phyloP scores from a whole-genome alignment of 495 filamentous ascomycete genomes.

The Tuber indicum region DNA sequence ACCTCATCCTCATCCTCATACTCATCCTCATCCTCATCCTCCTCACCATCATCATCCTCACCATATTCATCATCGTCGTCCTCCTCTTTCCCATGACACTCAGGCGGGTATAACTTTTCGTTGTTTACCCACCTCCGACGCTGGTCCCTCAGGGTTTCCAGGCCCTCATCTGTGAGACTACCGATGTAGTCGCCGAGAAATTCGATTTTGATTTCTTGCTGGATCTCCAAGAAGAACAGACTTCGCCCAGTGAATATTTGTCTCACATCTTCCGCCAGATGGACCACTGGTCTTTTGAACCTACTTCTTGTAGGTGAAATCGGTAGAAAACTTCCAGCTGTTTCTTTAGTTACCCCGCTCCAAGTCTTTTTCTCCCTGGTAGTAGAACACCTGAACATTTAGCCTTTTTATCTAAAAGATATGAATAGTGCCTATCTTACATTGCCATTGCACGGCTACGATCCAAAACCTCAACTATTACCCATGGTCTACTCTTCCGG shows the following conservation, averaged over 20 bases:
- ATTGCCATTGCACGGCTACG: constrained; percentile 18
- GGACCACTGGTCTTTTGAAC: constrained; percentile 13
- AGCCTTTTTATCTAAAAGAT: neutral
- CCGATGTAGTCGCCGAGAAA: constrained; percentile 28
- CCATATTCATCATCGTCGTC: constrained; percentile 21
- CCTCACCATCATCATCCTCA: constrained; percentile 4
- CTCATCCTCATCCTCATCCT: constrained; percentile 39
- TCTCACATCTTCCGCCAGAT: constrained; percentile 13
- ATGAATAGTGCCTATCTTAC: neutral
- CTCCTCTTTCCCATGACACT: constrained; percentile 49
- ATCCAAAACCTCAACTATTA: constrained; percentile 17
- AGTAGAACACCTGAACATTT: constrained; percentile 14
- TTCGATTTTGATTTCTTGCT: constrained; percentile 14
- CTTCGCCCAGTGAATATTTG: constrained; percentile 20
- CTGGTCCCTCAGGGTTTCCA: neutral
- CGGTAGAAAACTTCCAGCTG: constrained; percentile 22
- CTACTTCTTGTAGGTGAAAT: constrained; percentile 19
- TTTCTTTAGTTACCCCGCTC: constrained; percentile 13
- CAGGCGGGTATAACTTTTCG: constrained; percentile 40
- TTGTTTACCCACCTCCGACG: neutral
- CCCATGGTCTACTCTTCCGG: constrained; percentile 28
- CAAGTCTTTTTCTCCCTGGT: constrained; percentile 27
- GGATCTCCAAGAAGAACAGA: constrained; percentile 23
- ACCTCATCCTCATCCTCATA: constrained; percentile 40
- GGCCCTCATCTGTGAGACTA: constrained; percentile 3